phyloP scores from a whole-genome alignment of 2,329 filamentous ascomycete species.

The Pseudocercospora crystallina region DNA sequence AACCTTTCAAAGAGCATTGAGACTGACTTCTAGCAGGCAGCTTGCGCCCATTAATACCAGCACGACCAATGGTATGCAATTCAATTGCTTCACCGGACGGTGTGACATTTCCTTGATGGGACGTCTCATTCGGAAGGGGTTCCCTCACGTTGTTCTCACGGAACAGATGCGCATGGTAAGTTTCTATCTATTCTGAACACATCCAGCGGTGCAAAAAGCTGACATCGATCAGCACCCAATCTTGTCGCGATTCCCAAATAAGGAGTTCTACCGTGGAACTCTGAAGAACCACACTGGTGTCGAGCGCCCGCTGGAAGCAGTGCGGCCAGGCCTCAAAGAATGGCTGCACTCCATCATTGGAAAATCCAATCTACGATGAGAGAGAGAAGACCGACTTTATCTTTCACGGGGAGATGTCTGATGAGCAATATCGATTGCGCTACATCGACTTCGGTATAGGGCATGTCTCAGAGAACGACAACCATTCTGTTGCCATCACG shows the following conservation, averaged over 20 bases:
- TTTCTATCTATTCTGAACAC: fast-evolving
- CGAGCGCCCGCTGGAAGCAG: background rate
- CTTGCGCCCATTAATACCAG: conserved; percentile 20
- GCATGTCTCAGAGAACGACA: background rate
- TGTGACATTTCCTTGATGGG: conserved; percentile 13
- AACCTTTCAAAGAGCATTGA: background rate
- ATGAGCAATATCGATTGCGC: background rate
- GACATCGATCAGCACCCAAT: background rate
- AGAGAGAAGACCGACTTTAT: background rate
- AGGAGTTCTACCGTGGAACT: conserved; percentile 8
- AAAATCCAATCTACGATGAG: background rate
- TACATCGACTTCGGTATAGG: background rate
- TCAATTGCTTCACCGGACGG: conserved; percentile 17
- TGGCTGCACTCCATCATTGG: conserved; percentile 8
- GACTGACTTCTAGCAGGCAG: conserved; percentile 9
- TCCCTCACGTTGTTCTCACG: conserved; percentile 12
- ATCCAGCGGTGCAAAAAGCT: background rate
- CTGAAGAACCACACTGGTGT: conserved; percentile 10
- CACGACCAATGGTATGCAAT: conserved; percentile 1
- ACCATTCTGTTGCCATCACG: conserved; percentile 6
- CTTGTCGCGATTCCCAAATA: conserved; percentile 11
- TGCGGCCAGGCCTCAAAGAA: conserved; percentile 2
- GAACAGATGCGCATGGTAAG: conserved; percentile 20
- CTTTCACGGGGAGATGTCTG: background rate
- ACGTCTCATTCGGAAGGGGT: conserved; percentile 14